Percentiles rank a stretch among this genome's conserved stretches.
phyloP scores from a whole-genome alignment of 225 moss, liverwort and hornwort genomes.

The Marchantia paleacea region DNA sequence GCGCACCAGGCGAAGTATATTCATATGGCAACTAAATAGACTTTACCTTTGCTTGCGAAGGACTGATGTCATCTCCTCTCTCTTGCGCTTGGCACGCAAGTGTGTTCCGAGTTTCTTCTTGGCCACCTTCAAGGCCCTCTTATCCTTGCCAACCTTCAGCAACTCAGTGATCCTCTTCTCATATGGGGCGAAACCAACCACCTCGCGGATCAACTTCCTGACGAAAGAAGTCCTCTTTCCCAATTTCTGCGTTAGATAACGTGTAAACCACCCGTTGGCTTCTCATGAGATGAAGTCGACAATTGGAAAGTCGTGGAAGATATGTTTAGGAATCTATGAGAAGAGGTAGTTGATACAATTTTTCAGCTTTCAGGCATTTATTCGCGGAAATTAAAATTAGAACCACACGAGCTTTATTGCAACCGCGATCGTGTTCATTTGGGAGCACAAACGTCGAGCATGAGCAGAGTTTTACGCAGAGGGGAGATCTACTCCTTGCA shows the following conservation, averaged over 20 bases:
- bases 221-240: slow-evolving; percentile 77
- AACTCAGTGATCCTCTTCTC: slow-evolving; percentile 94
- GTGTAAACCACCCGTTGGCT: background rate
- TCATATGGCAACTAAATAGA: background rate
- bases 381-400: no score
- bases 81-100: slow-evolving; percentile 82
- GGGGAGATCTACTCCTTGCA: no score
- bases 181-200: slow-evolving; percentile 74
- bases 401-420: no score
- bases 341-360: no score
- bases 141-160: slow-evolving; percentile 90
- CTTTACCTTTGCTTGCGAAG: slow-evolving; percentile 63
- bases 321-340: no score
- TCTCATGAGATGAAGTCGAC: no score
- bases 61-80: slow-evolving; percentile 84
- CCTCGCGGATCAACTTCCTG: slow-evolving; percentile 79
- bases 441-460: no score
- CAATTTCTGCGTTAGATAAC: slow-evolving; percentile 44
- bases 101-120: slow-evolving; percentile 90
- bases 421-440: no score
- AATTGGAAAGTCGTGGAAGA: no score
- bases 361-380: no score
- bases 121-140: slow-evolving; percentile 81
- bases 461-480: no score
- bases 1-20: no score